Percentiles rank a stretch among this genome's conserved stretches.
Evolutionary conservation across 2,329 filamentous ascomycete species (phyloP).

Genomic region (Colletotrichum kahawae): DNA sequence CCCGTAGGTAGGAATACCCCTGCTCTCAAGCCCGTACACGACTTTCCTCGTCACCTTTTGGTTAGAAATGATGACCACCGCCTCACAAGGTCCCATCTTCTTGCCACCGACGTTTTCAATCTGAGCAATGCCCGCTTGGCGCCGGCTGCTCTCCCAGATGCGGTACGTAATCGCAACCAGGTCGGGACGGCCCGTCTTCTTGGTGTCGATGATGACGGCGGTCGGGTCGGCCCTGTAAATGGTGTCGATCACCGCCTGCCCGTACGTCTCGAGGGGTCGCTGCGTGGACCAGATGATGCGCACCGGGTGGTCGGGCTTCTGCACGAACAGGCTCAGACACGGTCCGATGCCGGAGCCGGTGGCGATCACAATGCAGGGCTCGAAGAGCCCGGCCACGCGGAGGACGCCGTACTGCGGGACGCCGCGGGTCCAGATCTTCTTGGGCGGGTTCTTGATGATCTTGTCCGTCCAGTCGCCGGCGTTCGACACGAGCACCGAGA

Average conservation of each 20-base stretch:
- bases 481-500: constrained; percentile 73
- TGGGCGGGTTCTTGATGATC: constrained; percentile 66
- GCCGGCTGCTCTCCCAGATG: constrained; percentile 27
- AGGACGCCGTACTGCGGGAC: constrained; percentile 71
- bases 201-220: constrained; percentile 73
- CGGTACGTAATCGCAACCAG: constrained; percentile 38
- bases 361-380: constrained; percentile 68
- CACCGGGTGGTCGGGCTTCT: constrained; percentile 40
- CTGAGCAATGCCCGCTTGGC: neutral
- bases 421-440: constrained; percentile 70
- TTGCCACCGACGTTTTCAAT: neutral
- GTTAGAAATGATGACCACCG: constrained; percentile 77
- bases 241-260: constrained; percentile 52
- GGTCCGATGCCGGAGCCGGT: constrained; percentile 79
- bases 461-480: constrained; percentile 77
- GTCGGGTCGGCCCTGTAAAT: constrained; percentile 64
- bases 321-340: constrained; percentile 61
- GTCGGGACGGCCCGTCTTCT: constrained; percentile 62
- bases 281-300: constrained; percentile 75
- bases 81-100: constrained; percentile 60
- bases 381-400: constrained; percentile 70
- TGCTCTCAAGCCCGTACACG: constrained; percentile 70
- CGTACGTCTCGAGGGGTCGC: constrained; percentile 67
- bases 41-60: constrained; percentile 70
- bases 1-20: constrained; percentile 71